phyloP scores from a whole-genome alignment of 2,329 filamentous ascomycete species.

The Davidsoniella neocaledoniae region DNA sequence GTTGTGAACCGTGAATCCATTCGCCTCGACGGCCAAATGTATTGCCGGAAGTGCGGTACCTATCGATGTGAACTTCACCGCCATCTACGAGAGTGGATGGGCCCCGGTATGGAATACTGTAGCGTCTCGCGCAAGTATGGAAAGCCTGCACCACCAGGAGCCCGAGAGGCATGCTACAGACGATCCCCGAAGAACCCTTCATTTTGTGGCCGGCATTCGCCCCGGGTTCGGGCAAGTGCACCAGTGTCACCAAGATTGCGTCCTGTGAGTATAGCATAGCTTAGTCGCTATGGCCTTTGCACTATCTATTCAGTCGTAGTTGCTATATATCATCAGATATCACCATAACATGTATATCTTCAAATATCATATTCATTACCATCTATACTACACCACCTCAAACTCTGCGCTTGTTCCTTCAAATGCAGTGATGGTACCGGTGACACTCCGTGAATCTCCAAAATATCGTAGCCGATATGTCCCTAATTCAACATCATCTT shows the following conservation, averaged over 20 bases:
- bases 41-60: conserved; percentile 45
- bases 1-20: conserved; percentile 26
- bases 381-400: conserved; percentile 11
- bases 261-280: background rate
- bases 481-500: conserved; percentile 31
- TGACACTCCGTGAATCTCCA: conserved; percentile 56
- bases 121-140: conserved; percentile 41
- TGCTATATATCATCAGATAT: background rate
- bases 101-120: conserved; percentile 40
- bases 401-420: conserved; percentile 46
- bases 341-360: background rate
- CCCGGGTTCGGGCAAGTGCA: conserved; percentile 9
- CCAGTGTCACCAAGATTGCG: conserved; percentile 7
- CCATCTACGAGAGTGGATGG: conserved; percentile 45
- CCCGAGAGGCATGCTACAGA: conserved; percentile 38
- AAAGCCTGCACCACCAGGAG: conserved; percentile 26
- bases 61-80: conserved; percentile 45
- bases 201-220: conserved; percentile 38
- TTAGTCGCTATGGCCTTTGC: background rate
- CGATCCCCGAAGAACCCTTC: conserved; percentile 41
- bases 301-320: no score
- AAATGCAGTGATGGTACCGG: conserved; percentile 49
- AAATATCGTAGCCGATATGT: conserved; percentile 65
- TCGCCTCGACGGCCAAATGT: conserved; percentile 39
- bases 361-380: background rate